These are phyloP conservation scores for Senecio squalidus DNA, from an alignment of 140 eudicot genomes.

Conservation along the genomic window DNA sequence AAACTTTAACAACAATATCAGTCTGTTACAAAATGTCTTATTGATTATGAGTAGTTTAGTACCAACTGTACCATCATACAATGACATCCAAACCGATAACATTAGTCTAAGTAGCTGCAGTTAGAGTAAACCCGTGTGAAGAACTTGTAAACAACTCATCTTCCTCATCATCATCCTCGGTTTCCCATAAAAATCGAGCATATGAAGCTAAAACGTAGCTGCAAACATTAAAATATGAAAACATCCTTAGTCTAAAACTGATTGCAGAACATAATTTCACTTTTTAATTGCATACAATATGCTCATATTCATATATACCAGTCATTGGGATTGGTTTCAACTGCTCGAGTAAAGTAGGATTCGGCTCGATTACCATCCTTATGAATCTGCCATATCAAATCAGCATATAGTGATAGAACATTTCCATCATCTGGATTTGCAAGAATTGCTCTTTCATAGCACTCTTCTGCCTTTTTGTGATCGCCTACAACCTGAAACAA, in stretches of 20 bases:
- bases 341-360: constrained; percentile 1
- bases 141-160: not conserved
- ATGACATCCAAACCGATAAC: not conserved
- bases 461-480: constrained; percentile 13
- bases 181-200: constrained; percentile 8
- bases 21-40: not conserved
- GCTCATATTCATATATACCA: not conserved
- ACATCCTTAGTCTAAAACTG: not conserved
- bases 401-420: not conserved
- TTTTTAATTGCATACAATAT: not conserved
- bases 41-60: not conserved
- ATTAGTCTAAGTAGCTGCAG: not conserved
- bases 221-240: not conserved
- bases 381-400: constrained; percentile 2
- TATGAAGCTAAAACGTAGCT: constrained; percentile 6
- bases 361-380: not conserved
- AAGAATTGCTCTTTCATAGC: constrained; percentile 6
- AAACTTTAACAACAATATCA: not conserved
- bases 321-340: not conserved
- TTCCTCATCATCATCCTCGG: not conserved
- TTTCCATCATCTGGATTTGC: not conserved
- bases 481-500: not conserved
- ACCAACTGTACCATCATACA: not conserved
- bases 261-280: not conserved
- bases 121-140: not conserved